A percentile compares a stretch with the other conserved stretches of the same genome.
phyloP scores from a whole-genome alignment of 1,284 basidiomycete genomes.

The Ceratobasidium sp. region DNA sequence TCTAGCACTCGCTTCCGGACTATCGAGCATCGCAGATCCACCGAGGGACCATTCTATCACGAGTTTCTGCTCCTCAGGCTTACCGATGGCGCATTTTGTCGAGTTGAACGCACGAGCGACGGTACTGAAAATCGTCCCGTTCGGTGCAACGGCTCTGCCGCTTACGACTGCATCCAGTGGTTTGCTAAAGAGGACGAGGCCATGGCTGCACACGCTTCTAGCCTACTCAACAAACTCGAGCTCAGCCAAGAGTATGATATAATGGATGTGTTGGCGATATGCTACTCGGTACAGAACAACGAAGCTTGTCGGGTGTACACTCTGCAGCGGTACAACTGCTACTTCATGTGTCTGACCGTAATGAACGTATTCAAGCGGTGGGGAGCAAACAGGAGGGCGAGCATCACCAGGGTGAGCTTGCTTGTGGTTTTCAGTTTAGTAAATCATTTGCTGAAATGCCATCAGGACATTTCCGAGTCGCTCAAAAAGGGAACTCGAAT shows the following conservation, averaged over 20 bases:
- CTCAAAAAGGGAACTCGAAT: too few relatives aligned
- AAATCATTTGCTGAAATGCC: background rate
- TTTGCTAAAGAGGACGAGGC: background rate
- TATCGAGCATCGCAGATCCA: constrained; percentile 9
- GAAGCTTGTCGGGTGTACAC: background rate
- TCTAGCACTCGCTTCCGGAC: background rate
- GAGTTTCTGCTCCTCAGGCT: constrained; percentile 18
- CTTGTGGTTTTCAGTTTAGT: background rate
- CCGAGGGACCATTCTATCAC: constrained; percentile 1
- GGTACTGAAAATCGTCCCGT: background rate
- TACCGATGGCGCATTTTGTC: background rate
- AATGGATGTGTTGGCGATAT: constrained; percentile 19
- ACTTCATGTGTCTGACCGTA: constrained; percentile 10
- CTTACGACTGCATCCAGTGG: background rate
- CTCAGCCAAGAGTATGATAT: constrained; percentile 10
- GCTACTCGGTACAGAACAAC: background rate
- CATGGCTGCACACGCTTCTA: background rate
- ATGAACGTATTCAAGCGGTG: background rate
- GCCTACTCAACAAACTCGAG: background rate
- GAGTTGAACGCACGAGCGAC: background rate
- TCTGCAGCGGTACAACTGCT: constrained; percentile 30
- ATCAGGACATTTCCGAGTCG: background rate
- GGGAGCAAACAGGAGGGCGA: background rate
- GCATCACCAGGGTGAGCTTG: background rate
- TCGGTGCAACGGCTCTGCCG: background rate